These are phyloP conservation scores for Rhodotorula sp. DNA, from an alignment of 1,284 basidiomycete species.

Conservation along the genomic window DNA sequence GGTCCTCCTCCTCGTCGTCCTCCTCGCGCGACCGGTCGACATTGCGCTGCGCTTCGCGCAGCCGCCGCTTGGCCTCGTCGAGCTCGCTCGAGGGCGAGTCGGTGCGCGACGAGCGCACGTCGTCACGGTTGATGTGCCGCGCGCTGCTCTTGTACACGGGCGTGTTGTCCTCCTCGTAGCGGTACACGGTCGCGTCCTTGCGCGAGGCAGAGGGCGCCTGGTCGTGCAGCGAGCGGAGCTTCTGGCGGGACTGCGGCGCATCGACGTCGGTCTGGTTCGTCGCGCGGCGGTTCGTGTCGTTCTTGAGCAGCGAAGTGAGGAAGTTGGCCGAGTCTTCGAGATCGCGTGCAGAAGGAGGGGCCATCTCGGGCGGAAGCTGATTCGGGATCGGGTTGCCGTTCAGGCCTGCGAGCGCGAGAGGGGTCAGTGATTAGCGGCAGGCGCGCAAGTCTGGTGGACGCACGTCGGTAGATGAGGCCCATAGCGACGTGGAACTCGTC, in stretches of 20 bases:
- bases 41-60: conserved; percentile 78
- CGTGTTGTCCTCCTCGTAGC: conserved; percentile 70
- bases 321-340: conserved; percentile 89
- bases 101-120: conserved; percentile 67
- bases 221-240: conserved; percentile 46
- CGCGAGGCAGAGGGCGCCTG: conserved; percentile 52
- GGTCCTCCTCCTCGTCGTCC: conserved; percentile 77
- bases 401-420: conserved; percentile 59
- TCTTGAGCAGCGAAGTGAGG: conserved; percentile 83
- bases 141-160: conserved; percentile 75
- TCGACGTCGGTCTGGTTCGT: conserved; percentile 50
- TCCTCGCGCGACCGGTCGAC: conserved; percentile 72
- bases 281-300: conserved; percentile 69
- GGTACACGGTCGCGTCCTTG: conserved; percentile 91
- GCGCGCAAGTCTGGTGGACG: conserved; percentile 49
- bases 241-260: conserved; percentile 29
- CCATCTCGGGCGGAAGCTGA: conserved; percentile 79
- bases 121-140: conserved; percentile 82
- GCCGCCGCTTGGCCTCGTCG: conserved; percentile 80
- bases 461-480: conserved; percentile 94
- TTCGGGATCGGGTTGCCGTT: conserved; percentile 92
- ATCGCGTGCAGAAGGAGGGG: conserved; percentile 89
- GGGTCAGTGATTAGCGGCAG: background rate
- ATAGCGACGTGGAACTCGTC: conserved; percentile 99
- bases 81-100: conserved; percentile 70